A percentile compares a stretch with the other conserved stretches of the same genome.
These are phyloP conservation scores for Penicillium egyptiacum DNA, from an alignment of 495 filamentous ascomycete species.

Conservation along the genomic window DNA sequence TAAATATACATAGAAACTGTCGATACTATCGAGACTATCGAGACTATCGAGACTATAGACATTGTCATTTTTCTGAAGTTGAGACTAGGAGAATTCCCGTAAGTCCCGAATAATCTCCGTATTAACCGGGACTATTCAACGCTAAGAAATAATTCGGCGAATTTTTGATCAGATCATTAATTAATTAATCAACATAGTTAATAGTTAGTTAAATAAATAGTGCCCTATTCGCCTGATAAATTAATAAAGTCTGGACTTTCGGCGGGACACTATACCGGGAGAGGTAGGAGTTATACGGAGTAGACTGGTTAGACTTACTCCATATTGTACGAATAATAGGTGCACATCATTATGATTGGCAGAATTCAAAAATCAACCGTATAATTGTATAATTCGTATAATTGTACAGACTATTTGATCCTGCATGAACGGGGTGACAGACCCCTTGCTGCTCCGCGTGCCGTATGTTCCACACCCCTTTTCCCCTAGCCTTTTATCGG, in stretches of 20 bases:
- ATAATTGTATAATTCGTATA: neutral
- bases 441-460: constrained; percentile 44
- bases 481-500: constrained; percentile 12
- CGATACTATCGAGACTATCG: too few relatives aligned
- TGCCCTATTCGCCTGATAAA: too few relatives aligned
- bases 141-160: neutral
- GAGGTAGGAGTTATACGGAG: constrained; percentile 6
- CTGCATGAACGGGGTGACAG: constrained; percentile 37
- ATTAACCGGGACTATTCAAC: constrained; percentile 1
- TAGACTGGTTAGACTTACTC: neutral
- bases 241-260: neutral
- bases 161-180: constrained; percentile 7
- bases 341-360: neutral
- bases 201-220: too few relatives aligned
- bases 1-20: too few relatives aligned
- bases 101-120: constrained; percentile 28
- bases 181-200: too few relatives aligned
- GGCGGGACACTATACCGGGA: constrained; percentile 3
- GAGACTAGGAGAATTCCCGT: constrained; percentile 12
- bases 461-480: constrained; percentile 41
- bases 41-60: neutral
- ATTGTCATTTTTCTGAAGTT: neutral
- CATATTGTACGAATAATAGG: neutral
- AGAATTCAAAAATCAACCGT: constrained; percentile 1
- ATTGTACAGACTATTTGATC: constrained; percentile 19